Evolutionary conservation across 176 grass and related monocot species (phyloP).

Genomic region (Calamus simplicifolius): DNA sequence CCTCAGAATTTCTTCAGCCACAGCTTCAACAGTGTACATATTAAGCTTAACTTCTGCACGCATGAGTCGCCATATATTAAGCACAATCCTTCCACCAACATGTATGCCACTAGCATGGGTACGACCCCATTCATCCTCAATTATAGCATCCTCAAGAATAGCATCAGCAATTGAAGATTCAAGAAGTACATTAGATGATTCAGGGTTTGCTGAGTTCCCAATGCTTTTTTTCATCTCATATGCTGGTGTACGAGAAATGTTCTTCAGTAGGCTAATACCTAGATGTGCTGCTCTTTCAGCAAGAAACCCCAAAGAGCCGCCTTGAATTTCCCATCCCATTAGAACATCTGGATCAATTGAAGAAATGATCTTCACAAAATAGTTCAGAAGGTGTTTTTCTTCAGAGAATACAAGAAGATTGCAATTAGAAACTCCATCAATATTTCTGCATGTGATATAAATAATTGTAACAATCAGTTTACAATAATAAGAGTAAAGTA

Average conservation of each 20-base stretch:
- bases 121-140: conserved; percentile 57
- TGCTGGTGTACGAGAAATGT: conserved; percentile 69
- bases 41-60: conserved; percentile 88
- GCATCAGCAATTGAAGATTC: conserved; percentile 44
- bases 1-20: conserved; percentile 82
- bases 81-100: conserved; percentile 81
- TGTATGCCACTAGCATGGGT: conserved; percentile 78
- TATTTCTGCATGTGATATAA: conserved; percentile 38
- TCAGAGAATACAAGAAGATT: conserved; percentile 39
- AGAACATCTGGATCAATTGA: conserved; percentile 81
- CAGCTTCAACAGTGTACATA: conserved; percentile 78
- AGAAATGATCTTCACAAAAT: conserved; percentile 58
- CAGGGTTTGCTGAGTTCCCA: conserved; percentile 31
- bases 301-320: conserved; percentile 78
- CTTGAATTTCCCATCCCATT: conserved; percentile 89
- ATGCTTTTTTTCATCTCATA: conserved; percentile 42
- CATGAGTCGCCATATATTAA: conserved; percentile 94
- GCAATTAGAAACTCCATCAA: conserved; percentile 50
- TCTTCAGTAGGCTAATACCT: conserved; percentile 70
- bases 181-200: conserved; percentile 30
- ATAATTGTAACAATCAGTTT: too few species aligned
- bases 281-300: conserved; percentile 79
- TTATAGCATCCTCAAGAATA: conserved; percentile 32
- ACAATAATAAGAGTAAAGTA: too few species aligned
- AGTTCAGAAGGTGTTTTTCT: conserved; percentile 68